These are phyloP conservation scores for Lachnellula cervina DNA, from an alignment of 2,329 filamentous ascomycete genomes.

Conservation along the genomic window DNA sequence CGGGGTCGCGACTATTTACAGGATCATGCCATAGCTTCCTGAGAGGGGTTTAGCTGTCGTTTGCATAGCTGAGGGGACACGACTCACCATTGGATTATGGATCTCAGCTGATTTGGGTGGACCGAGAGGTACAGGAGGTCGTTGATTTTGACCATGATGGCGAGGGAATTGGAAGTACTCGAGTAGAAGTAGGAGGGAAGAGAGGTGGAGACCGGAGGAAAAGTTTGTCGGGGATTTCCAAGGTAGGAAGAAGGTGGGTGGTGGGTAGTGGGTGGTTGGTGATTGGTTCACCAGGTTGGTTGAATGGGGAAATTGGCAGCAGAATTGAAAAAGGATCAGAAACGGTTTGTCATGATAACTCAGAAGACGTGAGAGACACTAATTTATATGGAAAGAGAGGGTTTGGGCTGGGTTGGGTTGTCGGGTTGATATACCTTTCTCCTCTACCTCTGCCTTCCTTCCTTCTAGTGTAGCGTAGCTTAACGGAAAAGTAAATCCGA, in stretches of 20 bases:
- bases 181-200: neutral
- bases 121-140: slow-evolving; percentile 65
- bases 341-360: no score
- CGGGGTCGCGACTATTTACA: slow-evolving; percentile 74
- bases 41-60: slow-evolving; percentile 14
- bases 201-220: neutral
- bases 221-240: neutral
- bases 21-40: slow-evolving; percentile 98
- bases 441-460: no score
- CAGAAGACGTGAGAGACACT: no score
- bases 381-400: no score
- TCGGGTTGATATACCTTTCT: no score
- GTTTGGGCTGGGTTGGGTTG: no score
- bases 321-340: no score
- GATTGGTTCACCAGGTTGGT: no score
- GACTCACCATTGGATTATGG: slow-evolving; percentile 80
- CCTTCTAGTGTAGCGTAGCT: no score
- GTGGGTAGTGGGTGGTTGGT: no score
- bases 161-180: neutral
- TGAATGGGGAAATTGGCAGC: no score
- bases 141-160: slow-evolving; percentile 48
- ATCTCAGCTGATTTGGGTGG: slow-evolving; percentile 72
- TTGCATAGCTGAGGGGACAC: neutral
- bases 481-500: no score
- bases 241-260: neutral